phyloP scores from a whole-genome alignment of 306 rosid genomes.

The Dryas drummondii region DNA sequence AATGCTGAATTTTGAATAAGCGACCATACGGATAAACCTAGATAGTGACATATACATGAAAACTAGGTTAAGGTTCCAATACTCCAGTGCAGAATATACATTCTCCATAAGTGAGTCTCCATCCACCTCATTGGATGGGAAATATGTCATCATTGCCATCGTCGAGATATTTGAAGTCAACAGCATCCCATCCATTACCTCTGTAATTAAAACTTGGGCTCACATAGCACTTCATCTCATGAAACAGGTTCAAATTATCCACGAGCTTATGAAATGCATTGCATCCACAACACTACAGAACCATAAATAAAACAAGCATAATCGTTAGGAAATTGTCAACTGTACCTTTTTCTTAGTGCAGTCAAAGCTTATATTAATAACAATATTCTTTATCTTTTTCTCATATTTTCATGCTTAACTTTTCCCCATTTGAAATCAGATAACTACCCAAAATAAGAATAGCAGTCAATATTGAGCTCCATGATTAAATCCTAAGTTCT shows the following conservation, averaged over 20 bases:
- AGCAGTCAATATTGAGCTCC: not conserved
- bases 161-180: slow-evolving; percentile 53
- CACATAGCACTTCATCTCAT: slow-evolving; percentile 85
- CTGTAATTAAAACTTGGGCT: slow-evolving; percentile 70
- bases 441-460: not conserved
- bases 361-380: not conserved
- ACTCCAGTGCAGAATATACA: slow-evolving; percentile 36
- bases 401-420: not conserved
- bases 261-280: slow-evolving; percentile 92
- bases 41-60: slow-evolving; percentile 37
- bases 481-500: not conserved
- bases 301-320: slow-evolving; percentile 3
- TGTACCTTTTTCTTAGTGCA: not conserved
- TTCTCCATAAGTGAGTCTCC: slow-evolving; percentile 19
- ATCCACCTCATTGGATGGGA: slow-evolving; percentile 53
- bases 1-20: slow-evolving; percentile 15
- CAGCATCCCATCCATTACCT: slow-evolving; percentile 72
- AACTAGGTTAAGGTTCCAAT: slow-evolving; percentile 31
- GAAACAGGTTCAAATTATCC: slow-evolving; percentile 90
- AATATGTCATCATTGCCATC: slow-evolving; percentile 47
- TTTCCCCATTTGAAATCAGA: not conserved
- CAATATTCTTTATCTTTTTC: not conserved
- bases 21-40: slow-evolving; percentile 17
- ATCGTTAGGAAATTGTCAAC: not conserved
- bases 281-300: slow-evolving; percentile 85